Evolutionary conservation across 2,329 filamentous ascomycete species (phyloP).

Genomic region (Colletotrichum nymphaeae): DNA sequence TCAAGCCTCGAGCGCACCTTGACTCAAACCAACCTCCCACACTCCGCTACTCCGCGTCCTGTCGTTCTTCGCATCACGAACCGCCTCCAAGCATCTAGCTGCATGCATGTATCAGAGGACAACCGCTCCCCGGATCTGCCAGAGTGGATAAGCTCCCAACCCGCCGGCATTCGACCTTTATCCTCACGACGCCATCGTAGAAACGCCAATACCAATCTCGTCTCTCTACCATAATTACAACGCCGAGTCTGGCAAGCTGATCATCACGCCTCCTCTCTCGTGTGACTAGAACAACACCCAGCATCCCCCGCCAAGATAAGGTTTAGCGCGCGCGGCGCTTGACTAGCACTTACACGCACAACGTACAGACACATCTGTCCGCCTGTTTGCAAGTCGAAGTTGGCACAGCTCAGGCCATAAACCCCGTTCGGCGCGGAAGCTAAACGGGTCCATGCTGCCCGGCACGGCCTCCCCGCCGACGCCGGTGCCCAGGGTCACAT

Average conservation of each 20-base stretch:
- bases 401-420: not conserved
- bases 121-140: not conserved
- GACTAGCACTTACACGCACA: slow-evolving; percentile 6
- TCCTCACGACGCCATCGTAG: not conserved
- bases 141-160: not conserved
- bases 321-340: slow-evolving; percentile 11
- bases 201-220: not conserved
- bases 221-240: not conserved
- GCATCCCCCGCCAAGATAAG: not conserved
- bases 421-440: slow-evolving; percentile 4
- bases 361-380: not conserved
- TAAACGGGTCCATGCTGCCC: not conserved
- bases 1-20: not conserved
- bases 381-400: not conserved
- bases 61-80: slow-evolving; percentile 11
- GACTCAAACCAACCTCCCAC: slow-evolving; percentile 6
- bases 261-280: not conserved
- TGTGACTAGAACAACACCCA: not conserved
- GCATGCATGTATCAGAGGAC: not conserved
- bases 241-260: not conserved
- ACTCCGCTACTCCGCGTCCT: not conserved
- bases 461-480: slow-evolving; percentile 6
- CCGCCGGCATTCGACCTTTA: not conserved
- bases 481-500: not conserved
- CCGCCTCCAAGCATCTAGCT: not conserved